Evolutionary conservation across 2,329 filamentous ascomycete genomes (phyloP), one percentile per base, ranked within the genome.

Genomic region (Ceratocystis cubensis): DNA sequence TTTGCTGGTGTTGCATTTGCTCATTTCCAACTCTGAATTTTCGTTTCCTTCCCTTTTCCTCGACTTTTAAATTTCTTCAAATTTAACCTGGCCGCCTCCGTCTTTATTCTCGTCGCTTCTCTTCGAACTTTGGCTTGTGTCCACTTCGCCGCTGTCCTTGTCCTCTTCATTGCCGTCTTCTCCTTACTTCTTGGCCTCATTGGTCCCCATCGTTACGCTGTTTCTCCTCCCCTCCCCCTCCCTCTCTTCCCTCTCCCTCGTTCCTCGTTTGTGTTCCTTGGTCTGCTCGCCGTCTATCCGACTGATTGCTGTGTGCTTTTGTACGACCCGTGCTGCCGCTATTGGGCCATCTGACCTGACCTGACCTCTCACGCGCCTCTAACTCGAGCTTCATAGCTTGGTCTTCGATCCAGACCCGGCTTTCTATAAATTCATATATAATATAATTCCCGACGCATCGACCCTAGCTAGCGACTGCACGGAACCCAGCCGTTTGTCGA

Each of bases 1-100:
- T 25, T 20, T 53, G 48, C 48, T 59, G 28, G 56, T 37, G 56
- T 59, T 59, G 56, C 56, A 59, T 59, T 59, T 59, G 56, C 56
- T 59, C 56, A 46, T 63, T 63, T 46, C 20, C 37, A 44, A 6
- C 13, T 45, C 20, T 15, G 20, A 22, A 53, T 53, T 46, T 63
- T 25, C 30, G n/a, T 41, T 7, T 44, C 20, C 22, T 63, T 61
- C 30, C 37, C 25, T 25, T 13, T 63, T 17, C 37, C 28, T 25
- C 5, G n/a, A 22, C 20, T 62, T 33, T 20, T 13, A n/a, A 37
- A 45, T 63, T 41, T 41, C 37, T 41, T 46, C 61, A 63, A 37
- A 45, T 44, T 46, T 62, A 44, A 62, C 61, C 45, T n/a, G 10
- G 37, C 17, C 25, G 61, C 37, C 37, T 20, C 13, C 61, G 7